A percentile compares a stretch with the other conserved stretches of the same genome.
phyloP scores from a whole-genome alignment of 176 grass and related monocot species.

The Zizania latifolia region DNA sequence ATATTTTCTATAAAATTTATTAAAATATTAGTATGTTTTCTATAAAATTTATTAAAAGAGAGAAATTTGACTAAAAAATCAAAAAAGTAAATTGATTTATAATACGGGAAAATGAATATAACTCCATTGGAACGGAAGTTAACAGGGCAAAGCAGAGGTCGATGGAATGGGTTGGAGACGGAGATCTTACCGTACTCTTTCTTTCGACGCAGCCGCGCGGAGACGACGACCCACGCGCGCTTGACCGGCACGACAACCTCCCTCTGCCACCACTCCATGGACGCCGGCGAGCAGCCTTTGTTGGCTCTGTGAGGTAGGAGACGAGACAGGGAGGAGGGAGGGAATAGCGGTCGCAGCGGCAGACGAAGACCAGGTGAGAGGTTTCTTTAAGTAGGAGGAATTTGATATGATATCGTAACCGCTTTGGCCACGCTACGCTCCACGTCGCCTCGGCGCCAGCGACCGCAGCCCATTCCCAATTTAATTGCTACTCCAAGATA shows the following conservation, averaged over 20 bases:
- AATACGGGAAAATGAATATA: too few relatives aligned
- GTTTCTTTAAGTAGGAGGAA: too few relatives aligned
- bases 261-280: constrained; percentile 60
- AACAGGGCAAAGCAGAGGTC: too few relatives aligned
- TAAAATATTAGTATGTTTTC: too few relatives aligned
- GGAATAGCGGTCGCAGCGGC: not conserved
- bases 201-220: constrained; percentile 29
- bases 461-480: constrained; percentile 35
- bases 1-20: too few relatives aligned
- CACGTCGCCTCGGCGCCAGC: constrained; percentile 42
- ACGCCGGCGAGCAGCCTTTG: not conserved
- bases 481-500: not conserved
- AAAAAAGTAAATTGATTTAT: too few relatives aligned
- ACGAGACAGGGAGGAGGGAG: too few relatives aligned
- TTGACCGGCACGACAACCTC: constrained; percentile 37
- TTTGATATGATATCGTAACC: constrained; percentile 16
- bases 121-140: too few relatives aligned
- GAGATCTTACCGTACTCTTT: constrained; percentile 31
- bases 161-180: too few relatives aligned
- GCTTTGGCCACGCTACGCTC: not conserved
- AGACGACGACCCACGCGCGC: constrained; percentile 46
- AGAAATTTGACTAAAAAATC: too few relatives aligned
- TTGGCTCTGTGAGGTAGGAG: not conserved
- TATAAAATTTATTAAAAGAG: too few relatives aligned
- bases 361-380: not conserved